Evolutionary conservation across 495 filamentous ascomycete genomes (phyloP), one percentile per base, ranked within the genome.

Genomic region (Podospora pseudocomata): DNA sequence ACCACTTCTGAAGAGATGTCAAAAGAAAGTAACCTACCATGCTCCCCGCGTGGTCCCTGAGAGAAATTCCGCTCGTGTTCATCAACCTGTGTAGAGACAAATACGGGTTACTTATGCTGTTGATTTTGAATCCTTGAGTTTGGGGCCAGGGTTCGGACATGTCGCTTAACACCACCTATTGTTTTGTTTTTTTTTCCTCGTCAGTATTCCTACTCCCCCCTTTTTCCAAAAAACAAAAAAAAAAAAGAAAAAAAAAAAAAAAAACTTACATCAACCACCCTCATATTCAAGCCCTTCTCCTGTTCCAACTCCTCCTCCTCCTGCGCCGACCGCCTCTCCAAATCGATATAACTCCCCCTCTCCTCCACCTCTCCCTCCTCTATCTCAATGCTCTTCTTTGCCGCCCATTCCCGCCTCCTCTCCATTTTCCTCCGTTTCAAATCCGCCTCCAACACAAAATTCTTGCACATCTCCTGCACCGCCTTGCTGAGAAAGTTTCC

Each of bases 131-230:
- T 55, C 90, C 90, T 73, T 86, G 85, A 39, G 86, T 88, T 83
- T 91, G 90, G 71, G 84, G 79, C 93, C 92, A 97, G 91, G 95
- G 94, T 82, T 85, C 94, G 82, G 87, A 99, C 95, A 99, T 99
- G 89, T 99, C 95, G 85, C 92, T 96, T 72, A 99, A 81, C 73
- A 99, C 91, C 74, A 99, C 69, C 81, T 23, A 23, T 23, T 23
- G 23, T 23, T 23, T 84, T 68, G 68, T 54, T 13, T 28, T 32
- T 26, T 44, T 7, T 7, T 7, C 30, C 30, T 32, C 30, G 70
- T 75, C 19, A 77, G 70, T 20, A 55, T 64, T 20, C 39, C 2
- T 19, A 23, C 62, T 63, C 9, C 19, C 23, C 54, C 64, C n/a
- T 54, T 58, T 26, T 59, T 27, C 13, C 1, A 20, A 57, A 9